These are phyloP conservation scores for Bipolaris cookei DNA, from an alignment of 2,329 filamentous ascomycete genomes.

Conservation along the genomic window DNA sequence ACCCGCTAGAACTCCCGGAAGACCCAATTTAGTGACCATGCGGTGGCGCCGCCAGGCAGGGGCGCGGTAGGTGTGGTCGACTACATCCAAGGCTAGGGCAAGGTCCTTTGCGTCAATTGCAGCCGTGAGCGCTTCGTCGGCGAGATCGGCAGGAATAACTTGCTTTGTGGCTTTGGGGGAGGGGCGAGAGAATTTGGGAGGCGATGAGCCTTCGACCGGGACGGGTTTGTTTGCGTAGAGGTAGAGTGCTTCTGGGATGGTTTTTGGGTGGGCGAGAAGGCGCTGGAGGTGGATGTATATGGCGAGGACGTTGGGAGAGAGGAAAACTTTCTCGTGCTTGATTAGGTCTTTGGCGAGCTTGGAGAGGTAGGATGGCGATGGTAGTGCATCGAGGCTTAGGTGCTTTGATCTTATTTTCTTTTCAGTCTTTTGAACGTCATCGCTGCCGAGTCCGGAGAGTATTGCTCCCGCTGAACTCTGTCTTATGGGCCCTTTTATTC, in stretches of 20 bases:
- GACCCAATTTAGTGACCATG: constrained; percentile 66
- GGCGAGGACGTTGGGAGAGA: constrained; percentile 74
- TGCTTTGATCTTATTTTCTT: constrained; percentile 17
- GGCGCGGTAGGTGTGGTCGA: constrained; percentile 71
- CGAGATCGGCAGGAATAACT: constrained; percentile 74
- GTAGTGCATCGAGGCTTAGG: constrained; percentile 32
- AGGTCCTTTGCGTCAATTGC: constrained; percentile 83
- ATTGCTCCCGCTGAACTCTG: constrained; percentile 47
- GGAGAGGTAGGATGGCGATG: constrained; percentile 53
- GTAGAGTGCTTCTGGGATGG: constrained; percentile 78
- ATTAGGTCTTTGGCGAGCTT: constrained; percentile 71
- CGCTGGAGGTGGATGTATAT: constrained; percentile 79
- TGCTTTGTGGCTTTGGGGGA: constrained; percentile 73
- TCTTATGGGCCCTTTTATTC: constrained; percentile 29
- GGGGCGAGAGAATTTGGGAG: constrained; percentile 49
- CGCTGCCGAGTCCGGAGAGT: constrained; percentile 37
- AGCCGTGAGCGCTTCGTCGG: constrained; percentile 75
- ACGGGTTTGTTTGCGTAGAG: constrained; percentile 84
- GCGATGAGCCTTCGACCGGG: constrained; percentile 65
- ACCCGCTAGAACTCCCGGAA: constrained; percentile 64
- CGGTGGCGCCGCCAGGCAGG: constrained; percentile 72
- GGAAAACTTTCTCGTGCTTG: constrained; percentile 76
- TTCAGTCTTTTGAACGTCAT: constrained; percentile 19
- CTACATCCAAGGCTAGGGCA: constrained; percentile 75
- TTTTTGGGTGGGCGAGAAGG: constrained; percentile 73